These are phyloP conservation scores for Anastatica hierochuntica DNA, from an alignment of 345 rosid species.

Conservation along the genomic window DNA sequence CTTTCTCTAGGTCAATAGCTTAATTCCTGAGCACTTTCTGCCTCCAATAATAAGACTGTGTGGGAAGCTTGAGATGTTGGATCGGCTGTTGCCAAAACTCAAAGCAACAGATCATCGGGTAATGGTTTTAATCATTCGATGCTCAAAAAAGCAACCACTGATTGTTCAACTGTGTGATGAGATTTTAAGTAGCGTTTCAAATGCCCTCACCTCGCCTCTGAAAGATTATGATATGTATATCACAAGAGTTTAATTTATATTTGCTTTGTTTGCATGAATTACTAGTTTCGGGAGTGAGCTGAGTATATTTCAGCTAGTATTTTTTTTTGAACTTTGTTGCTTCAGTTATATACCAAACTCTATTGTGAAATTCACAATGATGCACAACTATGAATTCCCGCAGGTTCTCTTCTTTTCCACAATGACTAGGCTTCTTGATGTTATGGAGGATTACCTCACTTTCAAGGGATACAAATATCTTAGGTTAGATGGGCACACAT, in stretches of 20 bases:
- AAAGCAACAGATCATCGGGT: conserved; percentile 90
- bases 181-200: no score
- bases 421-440: conserved; percentile 94
- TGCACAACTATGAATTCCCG: neutral
- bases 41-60: conserved; percentile 71
- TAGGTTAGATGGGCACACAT: conserved; percentile 81
- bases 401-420: conserved; percentile 71
- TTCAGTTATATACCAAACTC: neutral
- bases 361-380: neutral
- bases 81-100: conserved; percentile 68
- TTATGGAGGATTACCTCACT: conserved; percentile 82
- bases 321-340: neutral
- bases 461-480: conserved; percentile 63
- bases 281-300: no score
- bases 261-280: no score
- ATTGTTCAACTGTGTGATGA: no score
- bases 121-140: no score
- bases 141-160: no score
- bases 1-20: conserved; percentile 45
- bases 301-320: no score
- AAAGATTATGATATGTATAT: no score
- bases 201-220: no score
- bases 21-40: conserved; percentile 61
- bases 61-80: conserved; percentile 92
- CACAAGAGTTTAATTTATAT: no score